These are phyloP conservation scores for Auxenochlorella pyrenoidosa DNA, from an alignment of 139 green algal genomes.

Conservation along the genomic window DNA sequence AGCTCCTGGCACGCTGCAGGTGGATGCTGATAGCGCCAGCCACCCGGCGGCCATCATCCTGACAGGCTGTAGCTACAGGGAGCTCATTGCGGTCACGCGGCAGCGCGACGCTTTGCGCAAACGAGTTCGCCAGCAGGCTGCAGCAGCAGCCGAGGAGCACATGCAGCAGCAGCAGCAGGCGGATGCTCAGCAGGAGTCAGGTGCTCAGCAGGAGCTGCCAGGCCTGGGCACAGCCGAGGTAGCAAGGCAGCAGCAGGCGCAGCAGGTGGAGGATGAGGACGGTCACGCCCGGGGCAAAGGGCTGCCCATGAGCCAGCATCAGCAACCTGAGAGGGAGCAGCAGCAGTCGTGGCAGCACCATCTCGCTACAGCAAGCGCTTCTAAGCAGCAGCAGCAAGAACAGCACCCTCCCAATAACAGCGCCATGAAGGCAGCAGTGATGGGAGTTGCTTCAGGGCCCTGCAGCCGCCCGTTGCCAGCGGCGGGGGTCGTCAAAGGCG, in stretches of 20 bases:
- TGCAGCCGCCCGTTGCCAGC: not conserved
- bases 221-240: not conserved
- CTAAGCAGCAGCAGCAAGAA: not conserved
- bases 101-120: slow-evolving; percentile 21
- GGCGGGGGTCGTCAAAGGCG: not conserved
- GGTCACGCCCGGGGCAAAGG: not conserved
- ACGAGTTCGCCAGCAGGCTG: not conserved
- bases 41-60: not conserved
- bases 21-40: too few relatives aligned
- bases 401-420: slow-evolving; percentile 2
- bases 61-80: slow-evolving; percentile 18
- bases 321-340: slow-evolving; percentile 1
- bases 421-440: not conserved
- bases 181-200: not conserved
- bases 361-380: too few relatives aligned
- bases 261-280: not conserved
- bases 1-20: too few relatives aligned
- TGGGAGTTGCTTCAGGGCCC: not conserved
- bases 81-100: slow-evolving; percentile 30
- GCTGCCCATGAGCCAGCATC: not conserved
- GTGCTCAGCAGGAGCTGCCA: not conserved
- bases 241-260: not conserved
- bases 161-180: not conserved
- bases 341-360: not conserved
- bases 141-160: not conserved